Evolutionary conservation across 805 yeast species (phyloP).

Genomic region (Lipomyces orientalis): DNA sequence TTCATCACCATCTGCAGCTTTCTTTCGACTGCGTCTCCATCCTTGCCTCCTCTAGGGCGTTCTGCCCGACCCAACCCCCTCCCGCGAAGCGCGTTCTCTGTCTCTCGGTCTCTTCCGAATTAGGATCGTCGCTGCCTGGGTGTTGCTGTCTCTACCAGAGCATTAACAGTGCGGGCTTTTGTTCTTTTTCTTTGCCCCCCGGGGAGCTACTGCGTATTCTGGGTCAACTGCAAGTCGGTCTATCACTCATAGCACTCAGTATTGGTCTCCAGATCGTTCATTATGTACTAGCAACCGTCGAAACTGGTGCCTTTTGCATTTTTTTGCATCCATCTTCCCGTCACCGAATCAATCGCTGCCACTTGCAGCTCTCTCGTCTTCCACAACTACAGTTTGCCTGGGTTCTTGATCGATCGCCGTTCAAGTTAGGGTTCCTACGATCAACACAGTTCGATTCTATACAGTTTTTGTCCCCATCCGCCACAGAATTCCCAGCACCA

Average conservation of each 20-base stretch:
- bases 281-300: not conserved
- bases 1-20: no score
- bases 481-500: not conserved
- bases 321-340: not conserved
- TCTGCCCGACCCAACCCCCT: conserved; percentile 16
- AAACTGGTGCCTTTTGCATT: not conserved
- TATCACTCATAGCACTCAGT: not conserved
- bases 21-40: conserved; percentile 7
- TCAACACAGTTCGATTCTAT: not conserved
- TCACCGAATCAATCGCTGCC: not conserved
- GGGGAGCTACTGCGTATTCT: no score
- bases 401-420: not conserved
- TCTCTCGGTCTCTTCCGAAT: conserved; percentile 3
- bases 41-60: conserved; percentile 14
- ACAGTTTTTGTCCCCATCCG: not conserved
- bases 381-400: not conserved
- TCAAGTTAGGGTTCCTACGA: no score
- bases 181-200: not conserved
- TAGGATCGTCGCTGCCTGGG: not conserved
- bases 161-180: conserved; percentile 12
- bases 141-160: conserved; percentile 1
- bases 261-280: not conserved
- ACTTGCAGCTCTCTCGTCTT: not conserved
- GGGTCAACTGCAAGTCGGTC: not conserved
- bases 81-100: conserved; percentile 18